Conservation (phyloP, 2,329 filamentous ascomycete species). For the Rasamsonia emersonii region DNA sequence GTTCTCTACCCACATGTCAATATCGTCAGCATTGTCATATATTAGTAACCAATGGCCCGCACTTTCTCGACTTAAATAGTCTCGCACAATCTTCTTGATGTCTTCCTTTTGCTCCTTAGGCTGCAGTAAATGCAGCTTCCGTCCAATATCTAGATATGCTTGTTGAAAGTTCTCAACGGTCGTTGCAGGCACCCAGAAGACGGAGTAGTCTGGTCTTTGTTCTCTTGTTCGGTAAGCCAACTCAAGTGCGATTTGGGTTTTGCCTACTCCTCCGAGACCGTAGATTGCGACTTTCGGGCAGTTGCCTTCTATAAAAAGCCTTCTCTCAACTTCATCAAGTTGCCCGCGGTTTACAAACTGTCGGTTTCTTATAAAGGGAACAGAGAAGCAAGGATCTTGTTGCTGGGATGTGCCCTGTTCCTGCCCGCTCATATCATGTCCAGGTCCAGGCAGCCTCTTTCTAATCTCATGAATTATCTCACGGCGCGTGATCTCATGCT, state of each 20-base stretch:
- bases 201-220: not conserved
- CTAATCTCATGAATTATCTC: no score
- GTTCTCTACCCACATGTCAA: slow-evolving; percentile 13
- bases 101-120: slow-evolving; percentile 5
- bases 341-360: no score
- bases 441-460: no score
- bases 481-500: no score
- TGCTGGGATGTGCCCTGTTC: no score
- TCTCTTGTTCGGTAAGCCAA: slow-evolving; percentile 5
- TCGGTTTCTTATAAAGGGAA: no score
- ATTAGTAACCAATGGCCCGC: slow-evolving; percentile 18
- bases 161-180: not conserved
- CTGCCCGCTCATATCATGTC: no score
- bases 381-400: no score
- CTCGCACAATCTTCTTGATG: slow-evolving; percentile 6
- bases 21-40: slow-evolving; percentile 23
- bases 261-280: slow-evolving; percentile 12
- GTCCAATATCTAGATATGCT: slow-evolving; percentile 1
- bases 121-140: not conserved
- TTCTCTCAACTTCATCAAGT: no score
- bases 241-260: slow-evolving; percentile 11
- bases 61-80: slow-evolving; percentile 8
- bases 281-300: slow-evolving; percentile 5
- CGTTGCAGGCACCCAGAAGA: slow-evolving; percentile 3
- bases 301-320: no score